Evolutionary conservation across 345 rosid species (phyloP).

Genomic region (Citrus sinensis): DNA sequence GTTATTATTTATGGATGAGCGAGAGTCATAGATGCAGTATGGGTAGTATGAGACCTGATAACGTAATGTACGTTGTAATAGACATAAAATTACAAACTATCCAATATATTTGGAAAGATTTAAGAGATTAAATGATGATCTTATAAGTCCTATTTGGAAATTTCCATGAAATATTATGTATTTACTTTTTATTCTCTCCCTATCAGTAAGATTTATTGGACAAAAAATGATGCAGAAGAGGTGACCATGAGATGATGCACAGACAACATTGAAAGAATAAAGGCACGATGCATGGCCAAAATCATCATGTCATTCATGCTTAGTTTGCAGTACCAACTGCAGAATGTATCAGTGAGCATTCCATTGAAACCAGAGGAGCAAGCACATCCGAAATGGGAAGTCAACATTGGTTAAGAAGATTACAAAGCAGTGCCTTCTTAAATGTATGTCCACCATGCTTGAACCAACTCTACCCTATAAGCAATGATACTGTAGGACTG

Average conservation of each 20-base stretch:
- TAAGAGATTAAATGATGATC: neutral
- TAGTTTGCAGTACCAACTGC: neutral
- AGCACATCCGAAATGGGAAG: neutral
- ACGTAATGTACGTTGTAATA: neutral
- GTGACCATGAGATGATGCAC: neutral
- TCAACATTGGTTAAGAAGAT: neutral
- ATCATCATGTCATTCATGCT: neutral
- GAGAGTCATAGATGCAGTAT: neutral
- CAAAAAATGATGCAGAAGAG: neutral
- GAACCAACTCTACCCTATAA: neutral
- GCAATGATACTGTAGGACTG: neutral
- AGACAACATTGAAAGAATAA: neutral
- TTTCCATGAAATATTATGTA: neutral
- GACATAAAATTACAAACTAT: neutral
- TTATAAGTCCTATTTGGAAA: neutral
- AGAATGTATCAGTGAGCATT: neutral
- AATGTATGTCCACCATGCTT: neutral
- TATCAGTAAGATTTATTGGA: neutral
- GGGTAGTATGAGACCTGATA: neutral
- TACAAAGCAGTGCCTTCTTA: neutral
- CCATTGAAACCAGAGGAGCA: neutral
- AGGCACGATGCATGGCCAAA: neutral
- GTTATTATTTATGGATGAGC: too few species aligned
- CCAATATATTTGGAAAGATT: neutral
- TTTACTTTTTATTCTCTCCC: neutral